Evolutionary conservation across 768 basidiomycete genomes (phyloP), one percentile per base, ranked within the genome.

Genomic region (Hebeloma cylindrosporum): DNA sequence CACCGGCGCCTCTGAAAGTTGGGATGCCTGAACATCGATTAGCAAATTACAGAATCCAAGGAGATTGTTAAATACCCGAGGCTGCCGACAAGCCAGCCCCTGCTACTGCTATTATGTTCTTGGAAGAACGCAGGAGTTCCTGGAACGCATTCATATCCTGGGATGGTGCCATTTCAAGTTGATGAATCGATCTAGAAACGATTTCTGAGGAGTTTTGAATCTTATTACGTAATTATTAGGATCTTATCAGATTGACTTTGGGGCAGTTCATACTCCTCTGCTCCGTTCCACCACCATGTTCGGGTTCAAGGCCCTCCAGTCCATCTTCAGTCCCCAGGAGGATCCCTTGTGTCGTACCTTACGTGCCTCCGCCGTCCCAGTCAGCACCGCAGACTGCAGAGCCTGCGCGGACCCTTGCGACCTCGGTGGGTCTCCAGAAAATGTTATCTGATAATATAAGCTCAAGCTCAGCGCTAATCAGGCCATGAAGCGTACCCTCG

Each of bases 391-490:
- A 0, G 80, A 82, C 58, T 93, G 91, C 68, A 75, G 82, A 43
- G 74, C 73, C 20, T 94, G 92, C 60, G 73, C 82, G 13, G 77
- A 87, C 59, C 87, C 87, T 31, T 92, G 89, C 57, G 83, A 88
- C 59, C 73, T 82, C 59, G 86, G 86, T 77, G 30, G 43, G 50
- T 38, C 14, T 36, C 34, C 40, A 29, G 31, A 46, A 45, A 42
- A 48, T 45, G 51, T 54, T 60, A 61, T 59, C 62, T 54, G 60
- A 60, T 62, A 67, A 66, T 52, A 13, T 33, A 38, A 41, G 33
- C 51, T 58, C 45, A 57, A n/a, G n/a, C 44, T 43, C 36, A 32
- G 48, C 29, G 20, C 34, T 49, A 52, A 48, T 28, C 51, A 86
- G 87, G 80, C 45, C 86, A 90, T 59, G 80, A 85, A 41, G 82